A percentile compares a stretch with the other conserved stretches of the same genome.
Evolutionary conservation across 2,329 filamentous ascomycete species (phyloP).

Genomic region (Hymenoscyphus linearis): DNA sequence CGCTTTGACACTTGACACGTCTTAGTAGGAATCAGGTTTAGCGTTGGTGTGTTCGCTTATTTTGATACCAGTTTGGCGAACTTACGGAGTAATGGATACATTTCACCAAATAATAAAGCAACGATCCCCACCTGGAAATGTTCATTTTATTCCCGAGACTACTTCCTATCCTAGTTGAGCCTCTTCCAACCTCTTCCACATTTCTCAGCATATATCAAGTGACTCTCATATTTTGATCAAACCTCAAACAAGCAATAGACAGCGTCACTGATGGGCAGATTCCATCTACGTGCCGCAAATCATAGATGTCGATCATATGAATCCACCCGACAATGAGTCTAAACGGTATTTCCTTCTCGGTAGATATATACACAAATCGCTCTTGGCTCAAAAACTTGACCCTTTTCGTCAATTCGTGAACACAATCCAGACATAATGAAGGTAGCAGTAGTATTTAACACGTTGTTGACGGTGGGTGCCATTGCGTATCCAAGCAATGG

Average conservation of each 20-base stretch:
- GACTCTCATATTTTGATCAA: not conserved
- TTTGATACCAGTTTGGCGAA: no score
- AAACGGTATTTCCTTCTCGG: not conserved
- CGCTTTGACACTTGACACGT: no score
- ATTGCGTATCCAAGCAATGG: slow-evolving; percentile 9
- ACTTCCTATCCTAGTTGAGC: no score
- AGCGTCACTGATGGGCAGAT: not conserved
- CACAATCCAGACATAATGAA: slow-evolving; percentile 7
- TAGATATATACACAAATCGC: not conserved
- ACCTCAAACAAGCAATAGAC: not conserved
- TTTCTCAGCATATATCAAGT: not conserved
- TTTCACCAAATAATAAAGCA: no score
- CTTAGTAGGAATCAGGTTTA: no score
- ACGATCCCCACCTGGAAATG: no score
- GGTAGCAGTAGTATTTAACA: not conserved
- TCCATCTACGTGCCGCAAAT: not conserved
- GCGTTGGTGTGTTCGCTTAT: no score
- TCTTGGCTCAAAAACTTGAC: not conserved
- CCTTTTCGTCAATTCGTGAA: not conserved
- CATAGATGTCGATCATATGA: not conserved
- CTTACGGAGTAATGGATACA: no score
- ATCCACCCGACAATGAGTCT: not conserved
- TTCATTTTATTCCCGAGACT: no score
- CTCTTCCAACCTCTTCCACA: not conserved
- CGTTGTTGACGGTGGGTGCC: slow-evolving; percentile 7